phyloP scores from a whole-genome alignment of 495 filamentous ascomycete genomes.

The Astrothelium subdiscretum region DNA sequence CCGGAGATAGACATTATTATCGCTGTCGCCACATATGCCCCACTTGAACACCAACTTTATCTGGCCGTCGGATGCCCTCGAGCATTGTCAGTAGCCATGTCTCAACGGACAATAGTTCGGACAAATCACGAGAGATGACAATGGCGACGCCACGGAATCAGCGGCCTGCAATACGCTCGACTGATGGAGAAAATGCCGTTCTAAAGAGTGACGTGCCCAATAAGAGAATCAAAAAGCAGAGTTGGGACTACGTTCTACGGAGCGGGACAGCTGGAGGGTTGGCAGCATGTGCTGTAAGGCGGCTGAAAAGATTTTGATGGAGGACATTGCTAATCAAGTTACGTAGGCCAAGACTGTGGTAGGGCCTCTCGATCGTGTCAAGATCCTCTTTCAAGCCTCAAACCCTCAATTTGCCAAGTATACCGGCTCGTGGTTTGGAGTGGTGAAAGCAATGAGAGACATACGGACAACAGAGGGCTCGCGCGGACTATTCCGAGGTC shows the following conservation, averaged over 20 bases:
- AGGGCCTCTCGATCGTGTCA: conserved; percentile 91
- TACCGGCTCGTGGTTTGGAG: conserved; percentile 72
- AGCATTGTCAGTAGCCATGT: conserved; percentile 2
- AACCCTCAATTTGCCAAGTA: conserved; percentile 92
- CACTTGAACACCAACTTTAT: not conserved
- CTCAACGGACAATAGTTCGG: not conserved
- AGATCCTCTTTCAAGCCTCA: conserved; percentile 94
- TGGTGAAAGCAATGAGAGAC: conserved; percentile 62
- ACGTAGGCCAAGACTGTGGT: conserved; percentile 86
- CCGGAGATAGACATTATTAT: not conserved
- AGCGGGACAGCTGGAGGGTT: conserved; percentile 77
- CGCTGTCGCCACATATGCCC: not conserved
- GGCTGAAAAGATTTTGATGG: not conserved
- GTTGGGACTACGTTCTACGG: conserved; percentile 67
- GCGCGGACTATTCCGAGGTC: conserved; percentile 75
- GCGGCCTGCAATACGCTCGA: conserved; percentile 24
- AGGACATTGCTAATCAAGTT: not conserved
- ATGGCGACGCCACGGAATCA: not conserved
- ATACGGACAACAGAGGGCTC: conserved; percentile 68
- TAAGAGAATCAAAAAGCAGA: conserved; percentile 51
- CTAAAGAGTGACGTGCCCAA: conserved; percentile 22
- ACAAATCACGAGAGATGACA: conserved; percentile 3
- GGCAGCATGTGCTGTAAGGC: conserved; percentile 44
- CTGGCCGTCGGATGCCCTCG: not conserved
- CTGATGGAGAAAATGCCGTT: conserved; percentile 30